Evolutionary conservation across 805 yeast genomes (phyloP), one percentile per base, ranked within the genome.

Genomic region (Cyberlindnera euphorbiae): DNA sequence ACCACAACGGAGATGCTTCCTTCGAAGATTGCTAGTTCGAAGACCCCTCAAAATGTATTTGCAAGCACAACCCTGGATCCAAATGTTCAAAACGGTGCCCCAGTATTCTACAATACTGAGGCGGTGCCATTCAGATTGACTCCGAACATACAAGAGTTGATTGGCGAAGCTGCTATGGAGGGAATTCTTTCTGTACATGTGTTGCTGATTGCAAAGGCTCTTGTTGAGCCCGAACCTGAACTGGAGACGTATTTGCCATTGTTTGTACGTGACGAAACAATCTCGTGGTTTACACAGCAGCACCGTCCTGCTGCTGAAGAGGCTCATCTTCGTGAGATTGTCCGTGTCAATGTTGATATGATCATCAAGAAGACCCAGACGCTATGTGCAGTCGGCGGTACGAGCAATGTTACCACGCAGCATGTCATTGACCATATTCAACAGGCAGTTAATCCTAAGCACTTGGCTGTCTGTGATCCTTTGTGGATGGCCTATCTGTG

Each of bases 1-100:
- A 85, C 93, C 79, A 88, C 97, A 0, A 78, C 90, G 6, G 98
- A 94, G 54, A 89, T 93, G 95, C 67, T 93, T 36, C 98, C 98
- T 12, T 80, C 88, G 52, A 82, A 84, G 62, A 73, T 80, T 48
- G 81, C 84, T 14, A 58, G 66, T 26, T 59, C 65, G 7, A 67
- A 65, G 43, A 63, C 67, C 13, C 54, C 58, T 18, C 53, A 58
- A 28, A 63, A 62, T 32, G 43, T 52, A 28, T 66, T 63, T 32
- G 53, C 64, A 8, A 59, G 59, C 26, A 46, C 65, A 21, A 64
- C 63, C 6, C 46, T 62, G 11, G 71, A 65, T 46, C 33, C 43
- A 15, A 39, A 47, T 8, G 41, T 54, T 17, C 57, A 52, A 36
- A 45, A 53, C 28, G 49, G 53, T 28, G 68, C 79, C 0, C 99